A percentile compares a stretch with the other conserved stretches of the same genome.
Evolutionary conservation across 768 basidiomycete species (phyloP).

Genomic region (Mycena capillaripes): DNA sequence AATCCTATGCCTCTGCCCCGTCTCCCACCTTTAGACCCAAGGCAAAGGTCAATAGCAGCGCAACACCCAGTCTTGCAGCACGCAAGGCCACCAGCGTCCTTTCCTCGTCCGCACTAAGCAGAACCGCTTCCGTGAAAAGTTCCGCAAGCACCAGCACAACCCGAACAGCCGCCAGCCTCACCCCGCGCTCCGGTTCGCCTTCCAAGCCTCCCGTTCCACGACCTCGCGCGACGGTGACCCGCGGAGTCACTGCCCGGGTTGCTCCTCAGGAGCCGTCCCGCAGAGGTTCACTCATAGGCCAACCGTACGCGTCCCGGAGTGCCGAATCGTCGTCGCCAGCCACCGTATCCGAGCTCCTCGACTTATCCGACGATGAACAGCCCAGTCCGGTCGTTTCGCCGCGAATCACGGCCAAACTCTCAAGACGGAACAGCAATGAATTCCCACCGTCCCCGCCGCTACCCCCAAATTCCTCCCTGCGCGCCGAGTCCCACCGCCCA

Average conservation of each 20-base stretch:
- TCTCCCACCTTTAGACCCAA: conserved; percentile 57
- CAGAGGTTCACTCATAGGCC: conserved; percentile 3
- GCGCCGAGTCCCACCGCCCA: conserved; percentile 45
- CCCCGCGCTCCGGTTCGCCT: conserved; percentile 30
- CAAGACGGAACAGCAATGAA: conserved; percentile 17
- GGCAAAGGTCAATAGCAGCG: conserved; percentile 74
- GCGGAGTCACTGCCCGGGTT: conserved; percentile 8
- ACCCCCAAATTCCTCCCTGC: conserved; percentile 44
- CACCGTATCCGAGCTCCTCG: conserved; percentile 21
- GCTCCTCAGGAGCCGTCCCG: conserved; percentile 12
- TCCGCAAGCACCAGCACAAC: conserved; percentile 1
- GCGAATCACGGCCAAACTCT: conserved; percentile 34
- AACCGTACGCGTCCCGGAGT: conserved; percentile 16
- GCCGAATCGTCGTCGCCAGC: background rate
- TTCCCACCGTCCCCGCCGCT: conserved; percentile 37
- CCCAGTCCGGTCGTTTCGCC: conserved; percentile 21
- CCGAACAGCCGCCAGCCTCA: conserved; percentile 2
- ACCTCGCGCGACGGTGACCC: conserved; percentile 31
- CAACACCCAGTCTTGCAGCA: conserved; percentile 45
- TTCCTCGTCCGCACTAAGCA: conserved; percentile 54
- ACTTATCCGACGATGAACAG: conserved; percentile 30
- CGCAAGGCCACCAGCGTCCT: conserved; percentile 48
- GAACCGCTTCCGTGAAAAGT: conserved; percentile 39
- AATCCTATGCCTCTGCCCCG: conserved; percentile 36
- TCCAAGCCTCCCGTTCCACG: conserved; percentile 36